Evolutionary conservation across 768 basidiomycete genomes (phyloP).

Genomic region (Lactifluus echinatus): DNA sequence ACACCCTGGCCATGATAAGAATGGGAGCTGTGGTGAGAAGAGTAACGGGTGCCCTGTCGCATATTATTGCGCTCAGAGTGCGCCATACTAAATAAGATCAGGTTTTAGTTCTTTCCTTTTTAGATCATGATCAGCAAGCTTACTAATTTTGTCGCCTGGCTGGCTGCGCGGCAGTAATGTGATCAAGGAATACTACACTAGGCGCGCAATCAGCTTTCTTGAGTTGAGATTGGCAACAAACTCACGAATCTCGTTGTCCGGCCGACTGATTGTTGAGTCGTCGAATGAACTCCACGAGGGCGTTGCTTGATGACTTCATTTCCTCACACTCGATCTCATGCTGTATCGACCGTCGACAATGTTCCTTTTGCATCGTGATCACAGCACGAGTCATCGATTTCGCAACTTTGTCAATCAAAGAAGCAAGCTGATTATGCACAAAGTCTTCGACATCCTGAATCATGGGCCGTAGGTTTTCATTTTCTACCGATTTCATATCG

Average conservation of each 20-base stretch:
- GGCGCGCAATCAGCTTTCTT: neutral
- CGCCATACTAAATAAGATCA: neutral
- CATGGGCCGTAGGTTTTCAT: neutral
- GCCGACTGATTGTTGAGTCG: neutral
- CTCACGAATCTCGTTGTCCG: constrained; percentile 2
- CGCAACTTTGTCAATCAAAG: neutral
- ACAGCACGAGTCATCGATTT: neutral
- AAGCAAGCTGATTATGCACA: neutral
- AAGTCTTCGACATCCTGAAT: neutral
- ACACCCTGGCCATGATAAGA: neutral
- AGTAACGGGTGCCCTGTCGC: neutral
- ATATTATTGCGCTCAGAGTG: neutral
- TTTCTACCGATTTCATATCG: neutral
- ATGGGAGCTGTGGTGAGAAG: neutral
- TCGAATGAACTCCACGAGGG: constrained; percentile 1
- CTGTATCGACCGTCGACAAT: neutral
- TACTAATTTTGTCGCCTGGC: neutral
- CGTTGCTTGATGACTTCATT: neutral
- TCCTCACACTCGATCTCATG: neutral
- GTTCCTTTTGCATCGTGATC: constrained; percentile 2
- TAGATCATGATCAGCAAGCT: neutral
- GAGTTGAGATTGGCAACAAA: neutral
- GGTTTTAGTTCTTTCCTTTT: too few species aligned
- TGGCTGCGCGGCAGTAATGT: neutral
- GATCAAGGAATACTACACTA: neutral